Conservation (phyloP, 2,329 filamentous ascomycete genomes). For the Trichoderma atrobrunneum region DNA sequence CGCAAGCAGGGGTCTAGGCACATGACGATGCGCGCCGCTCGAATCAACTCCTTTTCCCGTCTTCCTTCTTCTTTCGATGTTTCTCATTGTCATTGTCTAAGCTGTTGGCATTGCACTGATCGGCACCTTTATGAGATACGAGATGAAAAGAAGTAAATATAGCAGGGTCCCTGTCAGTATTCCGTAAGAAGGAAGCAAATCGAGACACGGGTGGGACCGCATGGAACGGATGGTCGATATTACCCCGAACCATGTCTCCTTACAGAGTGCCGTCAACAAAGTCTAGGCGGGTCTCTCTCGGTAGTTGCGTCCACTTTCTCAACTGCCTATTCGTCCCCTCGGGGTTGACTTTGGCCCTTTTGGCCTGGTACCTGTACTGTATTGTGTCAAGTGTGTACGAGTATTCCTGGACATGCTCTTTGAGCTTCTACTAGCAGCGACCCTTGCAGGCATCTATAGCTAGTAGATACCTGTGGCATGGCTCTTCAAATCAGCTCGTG, state of each 20-base stretch:
- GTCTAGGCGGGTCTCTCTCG: not conserved
- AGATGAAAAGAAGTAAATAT: not conserved
- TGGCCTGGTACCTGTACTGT: not conserved
- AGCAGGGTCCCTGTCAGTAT: not conserved
- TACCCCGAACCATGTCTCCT: constrained; percentile 12
- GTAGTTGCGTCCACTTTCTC: not conserved
- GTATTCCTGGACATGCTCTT: not conserved
- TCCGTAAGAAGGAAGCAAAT: not conserved
- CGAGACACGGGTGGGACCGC: not conserved
- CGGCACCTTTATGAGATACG: not conserved
- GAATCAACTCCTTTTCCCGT: not conserved
- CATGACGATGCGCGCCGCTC: constrained; percentile 1
- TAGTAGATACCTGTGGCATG: not conserved
- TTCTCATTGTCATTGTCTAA: not conserved
- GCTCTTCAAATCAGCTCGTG: not conserved
- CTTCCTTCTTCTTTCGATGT: not conserved
- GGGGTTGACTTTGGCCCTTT: not conserved
- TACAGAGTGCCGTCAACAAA: not conserved
- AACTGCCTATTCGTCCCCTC: not conserved
- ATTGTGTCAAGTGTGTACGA: not conserved
- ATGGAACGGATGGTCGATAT: not conserved
- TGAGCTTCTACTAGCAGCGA: not conserved
- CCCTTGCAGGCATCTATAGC: not conserved
- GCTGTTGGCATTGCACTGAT: not conserved
- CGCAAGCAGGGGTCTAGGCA: constrained; percentile 3